phyloP scores from a whole-genome alignment of 2,329 filamentous ascomycete species.

The Talaromyces atroroseus region DNA sequence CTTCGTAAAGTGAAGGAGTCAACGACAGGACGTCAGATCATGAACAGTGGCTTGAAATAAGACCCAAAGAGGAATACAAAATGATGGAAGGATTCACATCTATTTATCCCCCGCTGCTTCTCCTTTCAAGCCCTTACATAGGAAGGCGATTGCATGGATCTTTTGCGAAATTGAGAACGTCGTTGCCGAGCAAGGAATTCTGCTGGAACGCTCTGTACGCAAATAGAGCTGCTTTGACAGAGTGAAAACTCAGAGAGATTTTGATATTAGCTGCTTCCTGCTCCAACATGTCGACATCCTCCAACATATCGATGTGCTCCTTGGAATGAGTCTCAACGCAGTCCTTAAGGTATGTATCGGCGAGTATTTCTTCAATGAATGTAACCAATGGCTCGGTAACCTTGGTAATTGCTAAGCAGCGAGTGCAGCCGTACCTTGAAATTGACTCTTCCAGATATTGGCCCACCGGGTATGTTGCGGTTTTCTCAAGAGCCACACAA shows the following conservation, averaged over 20 bases:
- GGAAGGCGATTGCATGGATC: slow-evolving; percentile 10
- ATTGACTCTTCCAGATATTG: neutral
- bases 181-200: neutral
- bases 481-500: slow-evolving; percentile 9
- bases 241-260: slow-evolving; percentile 10
- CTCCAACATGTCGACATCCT: neutral
- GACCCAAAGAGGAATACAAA: neutral
- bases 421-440: slow-evolving; percentile 2
- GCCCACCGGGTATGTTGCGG: slow-evolving; percentile 11
- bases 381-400: neutral
- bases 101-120: neutral
- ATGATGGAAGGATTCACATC: neutral
- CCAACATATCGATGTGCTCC: neutral
- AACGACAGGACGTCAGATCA: neutral
- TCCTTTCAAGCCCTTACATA: neutral
- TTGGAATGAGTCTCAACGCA: slow-evolving; percentile 7
- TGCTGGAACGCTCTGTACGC: neutral
- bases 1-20: neutral
- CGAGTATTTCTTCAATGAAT: neutral
- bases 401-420: slow-evolving; percentile 1
- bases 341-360: neutral
- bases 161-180: neutral
- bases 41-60: neutral
- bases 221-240: slow-evolving; percentile 4
- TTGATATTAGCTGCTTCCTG: neutral